phyloP scores from a whole-genome alignment of 176 grass and related monocot genomes.

The Avena insularis region DNA sequence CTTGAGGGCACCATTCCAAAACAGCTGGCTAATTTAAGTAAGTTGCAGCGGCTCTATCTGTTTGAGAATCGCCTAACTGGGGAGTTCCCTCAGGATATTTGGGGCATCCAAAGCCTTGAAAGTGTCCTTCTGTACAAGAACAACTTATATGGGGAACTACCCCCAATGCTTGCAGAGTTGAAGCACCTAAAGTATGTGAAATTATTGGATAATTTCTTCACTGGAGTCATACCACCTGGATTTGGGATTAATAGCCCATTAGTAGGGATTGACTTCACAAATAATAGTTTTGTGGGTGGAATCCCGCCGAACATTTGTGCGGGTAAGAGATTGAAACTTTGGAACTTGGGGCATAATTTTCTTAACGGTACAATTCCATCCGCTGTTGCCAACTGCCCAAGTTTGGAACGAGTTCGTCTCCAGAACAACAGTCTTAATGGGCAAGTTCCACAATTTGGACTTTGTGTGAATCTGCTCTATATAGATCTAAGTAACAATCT shows the following conservation, averaged over 20 bases:
- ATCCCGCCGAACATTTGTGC: slow-evolving; percentile 75
- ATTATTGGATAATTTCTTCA: slow-evolving; percentile 59
- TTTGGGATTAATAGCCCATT: slow-evolving; percentile 8
- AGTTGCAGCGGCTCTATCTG: slow-evolving; percentile 7
- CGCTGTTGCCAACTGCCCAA: slow-evolving; percentile 54
- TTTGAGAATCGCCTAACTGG: slow-evolving; percentile 11
- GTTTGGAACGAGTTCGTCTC: slow-evolving; percentile 56
- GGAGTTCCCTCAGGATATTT: slow-evolving; percentile 68
- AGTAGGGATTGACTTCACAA: slow-evolving; percentile 23
- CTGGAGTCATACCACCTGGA: slow-evolving; percentile 56
- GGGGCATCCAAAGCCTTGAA: slow-evolving; percentile 59
- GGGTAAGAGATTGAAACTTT: slow-evolving; percentile 50
- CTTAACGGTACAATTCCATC: slow-evolving; percentile 71
- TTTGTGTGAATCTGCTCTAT: slow-evolving; percentile 37
- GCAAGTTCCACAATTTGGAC: slow-evolving; percentile 53
- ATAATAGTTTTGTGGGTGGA: slow-evolving; percentile 44
- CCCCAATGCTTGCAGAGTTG: background rate
- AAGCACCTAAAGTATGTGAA: slow-evolving; percentile 42
- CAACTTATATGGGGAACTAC: background rate
- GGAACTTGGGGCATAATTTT: slow-evolving; percentile 59
- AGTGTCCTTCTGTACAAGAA: background rate
- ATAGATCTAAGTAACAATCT: slow-evolving; percentile 66
- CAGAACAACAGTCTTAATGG: slow-evolving; percentile 57
- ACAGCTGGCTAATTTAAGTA: background rate
- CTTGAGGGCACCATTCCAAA: background rate